These are phyloP conservation scores for Beauveria pseudobassiana DNA, from an alignment of 2,329 filamentous ascomycete species.

Conservation along the genomic window DNA sequence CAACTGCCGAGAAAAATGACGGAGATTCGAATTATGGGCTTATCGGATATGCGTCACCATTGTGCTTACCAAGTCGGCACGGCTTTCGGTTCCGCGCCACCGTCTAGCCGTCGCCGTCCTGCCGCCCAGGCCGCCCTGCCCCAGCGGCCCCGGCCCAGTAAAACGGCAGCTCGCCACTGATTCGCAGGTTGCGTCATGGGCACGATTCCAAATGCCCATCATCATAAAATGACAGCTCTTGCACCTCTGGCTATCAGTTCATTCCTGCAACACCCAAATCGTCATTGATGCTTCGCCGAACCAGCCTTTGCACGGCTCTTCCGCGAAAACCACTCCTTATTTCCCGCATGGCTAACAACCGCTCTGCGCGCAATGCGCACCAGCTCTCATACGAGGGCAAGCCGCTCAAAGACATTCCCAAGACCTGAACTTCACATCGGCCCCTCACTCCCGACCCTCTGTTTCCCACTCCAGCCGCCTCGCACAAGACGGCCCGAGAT, in stretches of 20 bases:
- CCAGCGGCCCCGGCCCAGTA: background rate
- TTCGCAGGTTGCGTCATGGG: slow-evolving; percentile 5
- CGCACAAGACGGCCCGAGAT: slow-evolving; percentile 72
- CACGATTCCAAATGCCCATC: background rate
- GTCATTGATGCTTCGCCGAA: slow-evolving; percentile 11
- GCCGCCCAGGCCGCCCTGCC: background rate
- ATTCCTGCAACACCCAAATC: background rate
- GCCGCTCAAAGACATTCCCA: slow-evolving; percentile 49
- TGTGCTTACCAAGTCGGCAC: background rate
- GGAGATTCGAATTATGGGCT: background rate
- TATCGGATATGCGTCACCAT: background rate
- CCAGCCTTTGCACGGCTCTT: slow-evolving; percentile 3
- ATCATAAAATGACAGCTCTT: background rate
- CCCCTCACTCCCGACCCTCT: slow-evolving; percentile 65
- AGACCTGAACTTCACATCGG: slow-evolving; percentile 57
- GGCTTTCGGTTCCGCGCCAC: slow-evolving; percentile 8
- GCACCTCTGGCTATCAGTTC: background rate
- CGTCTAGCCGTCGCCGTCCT: slow-evolving; percentile 1
- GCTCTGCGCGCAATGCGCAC: background rate
- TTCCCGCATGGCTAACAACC: slow-evolving; percentile 6
- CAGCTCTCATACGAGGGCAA: slow-evolving; percentile 20
- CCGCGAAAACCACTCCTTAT: background rate
- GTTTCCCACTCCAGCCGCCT: slow-evolving; percentile 73
- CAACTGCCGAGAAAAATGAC: no score
- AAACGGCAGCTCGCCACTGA: slow-evolving; percentile 2